Base-by-base conservation (phyloP, 2,329 filamentous ascomycete genomes). In the Macrophomina tecta region DNA sequence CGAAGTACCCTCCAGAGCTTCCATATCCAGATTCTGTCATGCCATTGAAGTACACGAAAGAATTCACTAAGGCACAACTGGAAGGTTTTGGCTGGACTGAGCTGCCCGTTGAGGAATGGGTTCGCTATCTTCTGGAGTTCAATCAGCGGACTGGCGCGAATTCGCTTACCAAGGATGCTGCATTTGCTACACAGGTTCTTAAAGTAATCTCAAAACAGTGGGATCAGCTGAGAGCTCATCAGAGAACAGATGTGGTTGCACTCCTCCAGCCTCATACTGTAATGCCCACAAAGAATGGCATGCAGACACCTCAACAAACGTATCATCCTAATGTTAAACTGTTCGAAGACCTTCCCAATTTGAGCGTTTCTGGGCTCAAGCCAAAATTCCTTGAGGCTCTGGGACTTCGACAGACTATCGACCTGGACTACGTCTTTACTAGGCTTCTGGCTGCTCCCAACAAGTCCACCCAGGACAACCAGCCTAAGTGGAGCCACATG, bases 301-400 rank as follows among this genome's bases (percentile, higher is more conserved):
- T 99, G 94, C 90, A 84, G 72, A 91, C 87, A 71, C 95, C 95
- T 4, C 81, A 83, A 3, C 93, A 98, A 70, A 90, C 95, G 0
- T 99, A 97, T 78, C 97, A 99, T 74, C 89, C 92, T 1, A 91
- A 88, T n/a, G 95, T 99, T 45, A 95, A 93, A 76, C 83, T 99
- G 0, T 99, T 99, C 74, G 93, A 97, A 69, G 95, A 99, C 75
- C 83, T 99, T 16, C 94, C 95, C 0, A 89, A 90, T 12, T 89
- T 98, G 1, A 87, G 90, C 12, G 88, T 94, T 51, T 88, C 78
- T 56, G 70, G 90, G 48, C 87, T 97, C 12, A 98, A 97, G 76
- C 94, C 98, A 53, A 97, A 96, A 76, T 92, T 99, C 69, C 80
- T 99, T 51, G 81, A 86, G 2, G 87, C 91, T 1, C 83, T 99